Percentiles rank a stretch among this genome's conserved stretches.
These are phyloP conservation scores for Phytopythium boreale DNA, from an alignment of 352 stramenopile genomes.

Conservation along the genomic window DNA sequence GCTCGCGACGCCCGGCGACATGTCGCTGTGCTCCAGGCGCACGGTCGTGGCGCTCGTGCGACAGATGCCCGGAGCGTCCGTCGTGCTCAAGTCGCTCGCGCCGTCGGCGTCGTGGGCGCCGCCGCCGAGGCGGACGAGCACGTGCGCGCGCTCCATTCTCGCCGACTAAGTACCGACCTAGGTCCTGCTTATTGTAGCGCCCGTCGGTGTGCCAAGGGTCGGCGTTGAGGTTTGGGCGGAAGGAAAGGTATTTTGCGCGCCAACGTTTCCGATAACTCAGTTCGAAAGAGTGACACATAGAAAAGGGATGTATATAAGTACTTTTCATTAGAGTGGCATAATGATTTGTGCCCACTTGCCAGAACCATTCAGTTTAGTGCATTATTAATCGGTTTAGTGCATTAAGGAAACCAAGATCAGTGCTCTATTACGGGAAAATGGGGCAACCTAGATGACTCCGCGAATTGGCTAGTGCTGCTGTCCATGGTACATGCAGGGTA, in stretches of 20 bases:
- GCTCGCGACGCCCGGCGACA: conserved; percentile 70
- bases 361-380: not conserved
- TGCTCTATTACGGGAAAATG: not conserved
- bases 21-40: conserved; percentile 69
- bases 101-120: not conserved
- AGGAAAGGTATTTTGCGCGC: no score
- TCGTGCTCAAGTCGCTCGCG: no score
- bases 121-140: conserved; percentile 46
- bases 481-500: not conserved
- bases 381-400: not conserved
- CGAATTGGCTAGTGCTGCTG: not conserved
- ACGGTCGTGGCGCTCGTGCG: conserved; percentile 59
- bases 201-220: not conserved
- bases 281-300: conserved; percentile 7
- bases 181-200: not conserved
- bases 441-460: not conserved
- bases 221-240: no score
- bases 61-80: conserved; percentile 28
- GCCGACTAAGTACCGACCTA: no score
- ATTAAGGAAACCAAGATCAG: no score
- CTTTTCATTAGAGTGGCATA: not conserved
- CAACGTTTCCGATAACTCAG: not conserved
- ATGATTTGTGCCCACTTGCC: no score
- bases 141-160: conserved; percentile 48
- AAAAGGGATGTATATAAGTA: no score